Conservation (phyloP, 2,329 filamentous ascomycete species). For the Alternaria tenuissima region DNA sequence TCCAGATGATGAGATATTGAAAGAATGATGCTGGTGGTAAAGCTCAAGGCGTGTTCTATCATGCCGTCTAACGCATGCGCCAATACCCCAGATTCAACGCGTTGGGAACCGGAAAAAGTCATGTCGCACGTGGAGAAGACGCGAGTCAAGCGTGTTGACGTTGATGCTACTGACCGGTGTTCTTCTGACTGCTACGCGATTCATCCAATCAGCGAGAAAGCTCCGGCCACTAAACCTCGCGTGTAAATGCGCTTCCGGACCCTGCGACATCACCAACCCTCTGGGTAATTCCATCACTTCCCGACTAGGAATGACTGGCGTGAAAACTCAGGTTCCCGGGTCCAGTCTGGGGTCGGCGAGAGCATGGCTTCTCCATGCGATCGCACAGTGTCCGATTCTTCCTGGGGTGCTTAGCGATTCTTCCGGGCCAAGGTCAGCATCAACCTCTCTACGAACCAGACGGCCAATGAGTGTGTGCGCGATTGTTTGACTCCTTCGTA, state of each 20-base stretch:
- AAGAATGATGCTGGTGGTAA: neutral
- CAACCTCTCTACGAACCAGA: neutral
- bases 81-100: slow-evolving; percentile 4
- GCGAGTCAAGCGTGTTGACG: slow-evolving; percentile 12
- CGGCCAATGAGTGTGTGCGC: slow-evolving; percentile 6
- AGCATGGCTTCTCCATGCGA: slow-evolving; percentile 5
- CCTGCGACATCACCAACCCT: neutral
- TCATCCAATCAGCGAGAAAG: slow-evolving; percentile 16
- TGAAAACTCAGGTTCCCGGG: neutral
- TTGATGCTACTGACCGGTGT: slow-evolving; percentile 12
- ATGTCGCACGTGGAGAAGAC: slow-evolving; percentile 5
- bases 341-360: slow-evolving; percentile 3
- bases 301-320: slow-evolving; percentile 10
- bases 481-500: slow-evolving; percentile 2
- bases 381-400: slow-evolving; percentile 1
- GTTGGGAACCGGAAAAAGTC: slow-evolving; percentile 21
- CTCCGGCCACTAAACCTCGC: slow-evolving; percentile 11
- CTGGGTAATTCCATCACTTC: slow-evolving; percentile 15
- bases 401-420: slow-evolving; percentile 9
- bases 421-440: slow-evolving; percentile 18
- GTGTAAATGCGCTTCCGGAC: slow-evolving; percentile 24
- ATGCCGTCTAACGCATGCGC: neutral
- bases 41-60: neutral
- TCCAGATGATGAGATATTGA: neutral
- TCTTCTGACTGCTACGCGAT: neutral